These are phyloP conservation scores for Aechmea fasciata DNA, from an alignment of 176 grass and related monocot species.

Conservation along the genomic window DNA sequence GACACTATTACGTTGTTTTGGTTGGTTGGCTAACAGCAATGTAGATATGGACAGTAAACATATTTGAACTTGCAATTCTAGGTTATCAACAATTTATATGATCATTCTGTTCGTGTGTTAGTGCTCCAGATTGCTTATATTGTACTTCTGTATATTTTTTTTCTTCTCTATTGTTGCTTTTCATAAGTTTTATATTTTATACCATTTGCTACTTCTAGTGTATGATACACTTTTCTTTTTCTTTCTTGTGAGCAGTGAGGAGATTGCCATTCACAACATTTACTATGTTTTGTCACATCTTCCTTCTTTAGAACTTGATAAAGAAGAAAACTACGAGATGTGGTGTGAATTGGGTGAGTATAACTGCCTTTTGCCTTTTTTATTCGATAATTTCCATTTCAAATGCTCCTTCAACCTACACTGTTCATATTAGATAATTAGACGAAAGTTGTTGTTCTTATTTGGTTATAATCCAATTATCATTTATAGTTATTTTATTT, in stretches of 20 bases:
- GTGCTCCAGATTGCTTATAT: no score
- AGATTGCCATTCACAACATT: constrained; percentile 41
- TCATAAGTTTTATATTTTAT: constrained; percentile 13
- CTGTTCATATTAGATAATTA: not conserved
- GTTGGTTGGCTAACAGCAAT: no score
- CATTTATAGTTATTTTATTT: no score
- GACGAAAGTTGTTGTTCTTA: not conserved
- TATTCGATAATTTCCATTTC: not conserved
- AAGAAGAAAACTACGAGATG: constrained; percentile 55
- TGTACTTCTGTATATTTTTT: not conserved
- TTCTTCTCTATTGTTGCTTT: not conserved
- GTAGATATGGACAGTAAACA: no score
- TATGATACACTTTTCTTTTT: not conserved
- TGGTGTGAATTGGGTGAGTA: constrained; percentile 63
- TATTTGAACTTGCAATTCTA: no score
- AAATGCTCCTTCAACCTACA: not conserved
- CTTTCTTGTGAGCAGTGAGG: constrained; percentile 31
- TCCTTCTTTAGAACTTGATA: constrained; percentile 43
- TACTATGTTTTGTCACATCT: constrained; percentile 50
- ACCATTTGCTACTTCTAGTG: constrained; percentile 17
- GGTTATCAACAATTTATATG: no score
- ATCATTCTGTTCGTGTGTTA: no score
- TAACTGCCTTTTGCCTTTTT: not conserved
- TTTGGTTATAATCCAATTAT: not conserved
- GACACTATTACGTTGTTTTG: no score